phyloP scores from a whole-genome alignment of 371 early-diverging fungal genomes.

The Saksenaea oblongispora region DNA sequence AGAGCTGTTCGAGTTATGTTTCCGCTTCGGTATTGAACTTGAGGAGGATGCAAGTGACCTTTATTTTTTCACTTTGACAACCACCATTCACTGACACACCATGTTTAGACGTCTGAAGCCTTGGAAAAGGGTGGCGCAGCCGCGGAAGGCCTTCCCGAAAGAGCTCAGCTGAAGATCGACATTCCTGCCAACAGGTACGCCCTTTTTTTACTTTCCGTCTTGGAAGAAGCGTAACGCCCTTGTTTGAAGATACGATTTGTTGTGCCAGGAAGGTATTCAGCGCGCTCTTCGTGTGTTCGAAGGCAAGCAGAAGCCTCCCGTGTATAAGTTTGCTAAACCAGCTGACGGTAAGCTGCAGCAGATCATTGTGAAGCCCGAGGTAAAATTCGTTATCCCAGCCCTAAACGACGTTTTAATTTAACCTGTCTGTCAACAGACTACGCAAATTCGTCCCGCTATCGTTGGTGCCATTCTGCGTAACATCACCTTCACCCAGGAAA shows the following conservation, averaged over 20 bases:
- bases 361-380: slow-evolving; percentile 74
- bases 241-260: slow-evolving; percentile 83
- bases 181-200: slow-evolving; percentile 98
- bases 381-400: slow-evolving; percentile 18
- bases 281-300: slow-evolving; percentile 86
- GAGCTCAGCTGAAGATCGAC: slow-evolving; percentile 95
- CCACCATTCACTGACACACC: slow-evolving; percentile 11
- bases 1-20: slow-evolving; percentile 97
- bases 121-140: slow-evolving; percentile 73
- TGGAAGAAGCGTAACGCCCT: neutral
- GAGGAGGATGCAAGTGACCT: slow-evolving; percentile 87
- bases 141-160: slow-evolving; percentile 70
- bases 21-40: slow-evolving; percentile 99
- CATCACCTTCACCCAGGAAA: slow-evolving; percentile 80
- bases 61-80: slow-evolving; percentile 1
- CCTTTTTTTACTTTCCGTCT: neutral
- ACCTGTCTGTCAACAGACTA: slow-evolving; percentile 47
- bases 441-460: slow-evolving; percentile 83
- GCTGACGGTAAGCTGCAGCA: slow-evolving; percentile 62
- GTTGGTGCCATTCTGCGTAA: slow-evolving; percentile 96
- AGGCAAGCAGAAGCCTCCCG: slow-evolving; percentile 66
- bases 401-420: neutral
- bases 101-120: slow-evolving; percentile 75
- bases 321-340: slow-evolving; percentile 63
- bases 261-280: slow-evolving; percentile 94